phyloP scores from a whole-genome alignment of 306 rosid species.

The Dryas alaskensis region DNA sequence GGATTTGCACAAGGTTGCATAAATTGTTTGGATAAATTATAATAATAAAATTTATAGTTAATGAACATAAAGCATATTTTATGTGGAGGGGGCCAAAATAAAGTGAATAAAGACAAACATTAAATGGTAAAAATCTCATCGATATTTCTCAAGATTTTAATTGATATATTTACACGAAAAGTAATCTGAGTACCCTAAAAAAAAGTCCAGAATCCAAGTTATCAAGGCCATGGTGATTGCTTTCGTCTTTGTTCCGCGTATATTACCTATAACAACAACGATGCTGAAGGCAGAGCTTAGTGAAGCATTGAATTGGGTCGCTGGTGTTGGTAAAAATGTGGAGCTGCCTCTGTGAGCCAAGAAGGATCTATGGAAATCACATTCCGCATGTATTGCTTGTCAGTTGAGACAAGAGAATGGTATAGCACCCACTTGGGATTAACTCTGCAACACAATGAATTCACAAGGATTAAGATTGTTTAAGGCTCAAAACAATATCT shows the following conservation, averaged over 20 bases:
- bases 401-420: constrained; percentile 80
- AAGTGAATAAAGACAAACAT: no score
- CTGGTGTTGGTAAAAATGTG: constrained; percentile 77
- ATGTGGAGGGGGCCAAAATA: not conserved
- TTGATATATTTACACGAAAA: not conserved
- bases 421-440: constrained; percentile 91
- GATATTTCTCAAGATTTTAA: not conserved
- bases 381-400: constrained; percentile 86
- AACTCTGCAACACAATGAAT: constrained; percentile 53
- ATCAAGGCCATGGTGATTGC: not conserved
- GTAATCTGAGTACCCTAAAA: no score
- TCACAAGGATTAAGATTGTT: not conserved
- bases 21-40: not conserved
- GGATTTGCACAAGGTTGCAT: no score
- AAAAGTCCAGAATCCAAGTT: not conserved
- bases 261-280: no score
- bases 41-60: not conserved
- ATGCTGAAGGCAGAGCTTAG: constrained; percentile 12
- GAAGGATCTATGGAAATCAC: constrained; percentile 76
- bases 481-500: not conserved
- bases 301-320: constrained; percentile 43
- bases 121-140: no score
- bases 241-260: not conserved
- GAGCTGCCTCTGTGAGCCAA: constrained; percentile 78
- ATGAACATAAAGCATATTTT: not conserved